Evolutionary conservation across 2,329 filamentous ascomycete species (phyloP).

Genomic region (Aspergillus sp.): DNA sequence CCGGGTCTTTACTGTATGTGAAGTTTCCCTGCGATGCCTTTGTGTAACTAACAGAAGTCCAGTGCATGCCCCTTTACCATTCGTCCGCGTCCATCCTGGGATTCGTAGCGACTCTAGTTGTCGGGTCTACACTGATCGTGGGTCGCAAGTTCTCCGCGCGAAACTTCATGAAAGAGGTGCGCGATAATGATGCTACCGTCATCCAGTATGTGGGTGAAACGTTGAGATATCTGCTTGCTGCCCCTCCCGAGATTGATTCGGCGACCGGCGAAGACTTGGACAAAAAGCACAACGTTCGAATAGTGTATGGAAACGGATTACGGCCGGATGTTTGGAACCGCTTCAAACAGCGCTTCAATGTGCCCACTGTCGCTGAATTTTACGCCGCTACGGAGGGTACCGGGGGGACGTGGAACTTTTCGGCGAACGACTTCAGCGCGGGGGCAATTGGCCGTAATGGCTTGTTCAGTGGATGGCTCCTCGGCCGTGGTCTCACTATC

Average conservation of each 20-base stretch:
- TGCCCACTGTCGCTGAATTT: slow-evolving; percentile 74
- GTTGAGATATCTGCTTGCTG: slow-evolving; percentile 74
- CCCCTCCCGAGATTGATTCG: slow-evolving; percentile 61
- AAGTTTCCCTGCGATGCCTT: background rate
- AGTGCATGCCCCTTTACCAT: slow-evolving; percentile 90
- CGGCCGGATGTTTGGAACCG: slow-evolving; percentile 81
- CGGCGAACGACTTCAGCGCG: slow-evolving; percentile 68
- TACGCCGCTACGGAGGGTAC: slow-evolving; percentile 77
- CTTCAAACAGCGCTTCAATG: slow-evolving; percentile 78
- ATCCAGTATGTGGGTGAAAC: slow-evolving; percentile 91
- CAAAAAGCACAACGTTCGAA: slow-evolving; percentile 67
- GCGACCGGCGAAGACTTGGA: slow-evolving; percentile 68
- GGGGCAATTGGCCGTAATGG: slow-evolving; percentile 78
- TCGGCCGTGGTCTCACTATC: slow-evolving; percentile 55
- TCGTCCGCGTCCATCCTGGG: slow-evolving; percentile 73
- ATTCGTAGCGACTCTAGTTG: slow-evolving; percentile 59
- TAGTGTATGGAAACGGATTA: slow-evolving; percentile 82
- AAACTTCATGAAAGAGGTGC: slow-evolving; percentile 74
- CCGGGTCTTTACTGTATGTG: slow-evolving; percentile 69
- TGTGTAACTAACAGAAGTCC: slow-evolving; percentile 8
- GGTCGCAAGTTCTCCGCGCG: slow-evolving; percentile 76
- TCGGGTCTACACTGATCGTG: slow-evolving; percentile 67
- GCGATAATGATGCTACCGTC: slow-evolving; percentile 68
- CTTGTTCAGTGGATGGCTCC: slow-evolving; percentile 56
- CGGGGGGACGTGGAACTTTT: slow-evolving; percentile 69